Percentiles rank a stretch among this genome's conserved stretches.
Conservation (phyloP, 2,329 filamentous ascomycete species). For the Phyllosticta ampelicida region DNA sequence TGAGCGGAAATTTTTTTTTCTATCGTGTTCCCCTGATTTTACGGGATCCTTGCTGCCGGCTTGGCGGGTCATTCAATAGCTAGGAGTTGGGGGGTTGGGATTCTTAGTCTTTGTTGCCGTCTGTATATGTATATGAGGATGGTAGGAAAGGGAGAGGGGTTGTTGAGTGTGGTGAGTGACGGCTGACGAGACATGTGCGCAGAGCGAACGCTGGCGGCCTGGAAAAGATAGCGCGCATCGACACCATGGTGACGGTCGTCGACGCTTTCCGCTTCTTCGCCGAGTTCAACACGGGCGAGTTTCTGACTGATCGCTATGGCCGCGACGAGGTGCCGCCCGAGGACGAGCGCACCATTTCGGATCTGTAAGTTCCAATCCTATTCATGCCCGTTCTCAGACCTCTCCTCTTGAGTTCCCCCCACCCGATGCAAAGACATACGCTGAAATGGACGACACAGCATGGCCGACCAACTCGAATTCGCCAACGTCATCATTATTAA, state of each 20-base stretch:
- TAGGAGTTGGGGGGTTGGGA: too few relatives aligned
- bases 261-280: conserved; percentile 63
- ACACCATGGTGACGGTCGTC: conserved; percentile 62
- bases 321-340: conserved; percentile 51
- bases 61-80: too few relatives aligned
- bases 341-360: conserved; percentile 63
- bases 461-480: conserved; percentile 71
- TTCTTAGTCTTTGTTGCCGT: too few relatives aligned
- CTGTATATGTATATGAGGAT: too few relatives aligned
- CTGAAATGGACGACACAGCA: too few relatives aligned
- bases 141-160: too few relatives aligned
- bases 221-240: conserved; percentile 53
- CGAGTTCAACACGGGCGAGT: conserved; percentile 60
- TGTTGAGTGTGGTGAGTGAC: conserved; percentile 11
- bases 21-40: too few relatives aligned
- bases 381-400: background rate
- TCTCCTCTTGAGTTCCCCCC: background rate
- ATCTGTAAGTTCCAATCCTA: conserved; percentile 34
- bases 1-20: too few relatives aligned
- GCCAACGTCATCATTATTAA: conserved; percentile 63
- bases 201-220: conserved; percentile 50
- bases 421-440: too few relatives aligned
- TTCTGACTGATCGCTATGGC: conserved; percentile 52
- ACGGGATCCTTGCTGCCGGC: too few relatives aligned
- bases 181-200: background rate